Conservation (phyloP, 768 basidiomycete species). For the Phaeolepiota aurea region DNA sequence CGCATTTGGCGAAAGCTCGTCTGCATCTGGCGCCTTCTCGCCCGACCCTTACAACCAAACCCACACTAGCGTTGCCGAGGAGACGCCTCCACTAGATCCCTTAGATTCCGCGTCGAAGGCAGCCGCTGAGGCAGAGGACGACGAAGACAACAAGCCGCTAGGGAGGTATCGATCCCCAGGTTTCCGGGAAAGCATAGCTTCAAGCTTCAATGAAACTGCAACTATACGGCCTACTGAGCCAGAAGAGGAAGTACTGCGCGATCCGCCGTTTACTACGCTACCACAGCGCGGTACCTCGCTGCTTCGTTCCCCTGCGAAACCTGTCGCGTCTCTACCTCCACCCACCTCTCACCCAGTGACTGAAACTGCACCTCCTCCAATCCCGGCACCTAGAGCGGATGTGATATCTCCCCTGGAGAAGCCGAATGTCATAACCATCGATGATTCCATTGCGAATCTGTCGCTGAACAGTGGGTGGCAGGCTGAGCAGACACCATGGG, state of each 20-base stretch:
- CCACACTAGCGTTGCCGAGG: slow-evolving; percentile 13
- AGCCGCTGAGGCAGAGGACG: slow-evolving; percentile 18
- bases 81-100: slow-evolving; percentile 21
- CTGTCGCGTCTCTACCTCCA: slow-evolving; percentile 17
- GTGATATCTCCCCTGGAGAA: slow-evolving; percentile 29
- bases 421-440: slow-evolving; percentile 14
- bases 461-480: slow-evolving; percentile 46
- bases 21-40: slow-evolving; percentile 13
- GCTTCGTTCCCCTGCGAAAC: slow-evolving; percentile 6
- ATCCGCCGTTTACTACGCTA: slow-evolving; percentile 6
- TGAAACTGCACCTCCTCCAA: slow-evolving; percentile 17
- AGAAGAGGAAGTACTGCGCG: slow-evolving; percentile 21
- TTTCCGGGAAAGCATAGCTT: slow-evolving; percentile 42
- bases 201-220: slow-evolving; percentile 32
- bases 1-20: slow-evolving; percentile 15
- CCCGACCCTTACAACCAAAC: slow-evolving; percentile 5
- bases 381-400: slow-evolving; percentile 13
- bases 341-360: slow-evolving; percentile 10
- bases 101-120: slow-evolving; percentile 19
- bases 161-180: slow-evolving; percentile 32
- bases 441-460: slow-evolving; percentile 27
- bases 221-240: slow-evolving; percentile 29
- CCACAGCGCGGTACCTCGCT: slow-evolving; percentile 1
- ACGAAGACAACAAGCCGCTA: slow-evolving; percentile 24
- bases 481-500: slow-evolving; percentile 32